Base-by-base conservation (phyloP, 106 monocot genomes). In the Acorus calamus region DNA sequence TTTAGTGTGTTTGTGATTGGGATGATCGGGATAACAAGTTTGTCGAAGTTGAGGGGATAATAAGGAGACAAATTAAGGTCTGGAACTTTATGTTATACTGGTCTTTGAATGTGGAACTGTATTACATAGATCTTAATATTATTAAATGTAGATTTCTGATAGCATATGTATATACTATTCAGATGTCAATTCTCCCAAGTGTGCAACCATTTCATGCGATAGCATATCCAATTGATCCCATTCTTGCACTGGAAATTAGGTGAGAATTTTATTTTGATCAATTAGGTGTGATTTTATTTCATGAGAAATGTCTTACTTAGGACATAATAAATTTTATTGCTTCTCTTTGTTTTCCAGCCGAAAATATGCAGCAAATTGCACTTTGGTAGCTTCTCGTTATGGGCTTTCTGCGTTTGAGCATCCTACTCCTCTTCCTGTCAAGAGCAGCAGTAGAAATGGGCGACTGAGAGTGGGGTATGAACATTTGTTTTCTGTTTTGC, bases 181-280 rank as follows among this genome's bases (percentile, higher is more conserved):
- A 84, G 89, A 77, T 82, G 81, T 77, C 81, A 61, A 63, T 78
- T 47, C 91, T 96, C 71, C 96, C 91, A 67, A 91, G 96, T 57
- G 96, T 96, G 75, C 96, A 96, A 68, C 96, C 96, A 58, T 96
- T 96, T 74, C 96, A 96, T 85, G 96, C 96, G 57, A 96, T 96
- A 44, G 96, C 96, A 43, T 96, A 96, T 59, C 96, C 96, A n/a
- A 78, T 96, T 65, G 91, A 96, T 69, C 70, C 91, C 46, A 71
- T 85, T 3, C 87, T 96, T 78, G 91, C 91, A 44, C 67, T 96
- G 50, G 96, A 96, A 49, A 96, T 96, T 71, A 96, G 96, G 96
- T 91, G 42, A 59, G 14, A 44, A 50, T 53, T 63, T 44, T 46
- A 59, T 14, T 64, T 46, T 5, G 12, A 53, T 42, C 10, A 2